Evolutionary conservation across 495 filamentous ascomycete genomes (phyloP).

Genomic region (Penicillium pulvis): DNA sequence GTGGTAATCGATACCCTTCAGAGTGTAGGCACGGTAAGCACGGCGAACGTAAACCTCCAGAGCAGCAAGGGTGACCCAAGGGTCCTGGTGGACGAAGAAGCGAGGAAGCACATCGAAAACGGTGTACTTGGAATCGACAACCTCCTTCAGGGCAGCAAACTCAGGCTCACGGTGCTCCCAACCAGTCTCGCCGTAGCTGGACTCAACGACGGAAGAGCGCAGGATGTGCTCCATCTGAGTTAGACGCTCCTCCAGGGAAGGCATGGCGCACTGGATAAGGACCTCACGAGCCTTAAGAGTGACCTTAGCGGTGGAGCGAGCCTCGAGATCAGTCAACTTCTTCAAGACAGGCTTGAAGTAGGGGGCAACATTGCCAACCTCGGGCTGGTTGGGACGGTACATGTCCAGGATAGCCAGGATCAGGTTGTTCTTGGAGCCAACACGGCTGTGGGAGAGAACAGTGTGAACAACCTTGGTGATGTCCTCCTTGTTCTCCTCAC

Average conservation of each 20-base stretch:
- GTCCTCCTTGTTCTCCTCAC: slow-evolving; percentile 95
- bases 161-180: slow-evolving; percentile 95
- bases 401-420: slow-evolving; percentile 89
- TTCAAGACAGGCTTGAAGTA: slow-evolving; percentile 81
- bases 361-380: slow-evolving; percentile 82
- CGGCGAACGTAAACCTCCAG: slow-evolving; percentile 95
- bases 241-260: slow-evolving; percentile 90
- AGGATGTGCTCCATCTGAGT: slow-evolving; percentile 99
- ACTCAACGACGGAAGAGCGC: slow-evolving; percentile 94
- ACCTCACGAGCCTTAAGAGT: slow-evolving; percentile 95
- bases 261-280: slow-evolving; percentile 93
- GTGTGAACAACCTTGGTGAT: slow-evolving; percentile 78
- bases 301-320: slow-evolving; percentile 88
- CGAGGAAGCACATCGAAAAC: slow-evolving; percentile 93
- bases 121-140: slow-evolving; percentile 97
- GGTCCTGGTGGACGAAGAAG: slow-evolving; percentile 92
- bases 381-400: slow-evolving; percentile 92
- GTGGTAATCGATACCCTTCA: slow-evolving; percentile 87
- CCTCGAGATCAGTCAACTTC: slow-evolving; percentile 89
- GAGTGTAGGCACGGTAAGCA: slow-evolving; percentile 91
- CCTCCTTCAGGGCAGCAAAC: slow-evolving; percentile 86
- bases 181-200: slow-evolving; percentile 92
- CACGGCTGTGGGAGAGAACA: slow-evolving; percentile 90
- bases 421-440: slow-evolving; percentile 92
- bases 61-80: slow-evolving; percentile 92